phyloP scores from a whole-genome alignment of 306 rosid species.

The Quercus agrifolia region DNA sequence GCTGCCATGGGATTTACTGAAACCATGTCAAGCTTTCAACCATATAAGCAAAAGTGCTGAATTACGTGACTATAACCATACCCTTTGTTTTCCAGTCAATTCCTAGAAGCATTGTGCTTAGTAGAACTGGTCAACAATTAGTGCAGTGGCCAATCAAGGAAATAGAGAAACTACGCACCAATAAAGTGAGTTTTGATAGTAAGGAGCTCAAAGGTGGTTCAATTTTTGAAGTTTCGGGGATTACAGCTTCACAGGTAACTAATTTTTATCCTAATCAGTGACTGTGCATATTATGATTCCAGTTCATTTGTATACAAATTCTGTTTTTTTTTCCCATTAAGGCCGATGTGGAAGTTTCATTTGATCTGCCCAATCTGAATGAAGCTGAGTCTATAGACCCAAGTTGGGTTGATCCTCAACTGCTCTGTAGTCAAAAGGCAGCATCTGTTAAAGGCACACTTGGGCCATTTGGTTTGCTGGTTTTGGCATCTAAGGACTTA shows the following conservation, averaged over 20 bases:
- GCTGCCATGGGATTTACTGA: not conserved
- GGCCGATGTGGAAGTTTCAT: constrained; percentile 61
- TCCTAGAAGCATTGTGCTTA: constrained; percentile 57
- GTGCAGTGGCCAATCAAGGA: constrained; percentile 70
- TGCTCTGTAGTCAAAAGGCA: constrained; percentile 39
- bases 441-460: constrained; percentile 33
- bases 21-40: not conserved
- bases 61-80: not conserved
- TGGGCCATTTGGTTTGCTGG: constrained; percentile 63
- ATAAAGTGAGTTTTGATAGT: constrained; percentile 20
- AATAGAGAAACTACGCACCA: constrained; percentile 37
- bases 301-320: not conserved
- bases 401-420: constrained; percentile 39
- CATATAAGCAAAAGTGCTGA: not conserved
- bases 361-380: constrained; percentile 36
- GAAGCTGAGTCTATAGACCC: constrained; percentile 38
- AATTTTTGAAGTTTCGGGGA: constrained; percentile 41
- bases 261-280: not conserved
- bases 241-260: constrained; percentile 62
- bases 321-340: not conserved
- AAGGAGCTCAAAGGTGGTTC: constrained; percentile 35
- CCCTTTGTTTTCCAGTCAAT: constrained; percentile 28
- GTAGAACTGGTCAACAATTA: constrained; percentile 42
- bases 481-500: constrained; percentile 51
- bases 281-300: not conserved